Evolutionary conservation across 2,329 filamentous ascomycete species (phyloP).

Genomic region (Trichoderma sp.): DNA sequence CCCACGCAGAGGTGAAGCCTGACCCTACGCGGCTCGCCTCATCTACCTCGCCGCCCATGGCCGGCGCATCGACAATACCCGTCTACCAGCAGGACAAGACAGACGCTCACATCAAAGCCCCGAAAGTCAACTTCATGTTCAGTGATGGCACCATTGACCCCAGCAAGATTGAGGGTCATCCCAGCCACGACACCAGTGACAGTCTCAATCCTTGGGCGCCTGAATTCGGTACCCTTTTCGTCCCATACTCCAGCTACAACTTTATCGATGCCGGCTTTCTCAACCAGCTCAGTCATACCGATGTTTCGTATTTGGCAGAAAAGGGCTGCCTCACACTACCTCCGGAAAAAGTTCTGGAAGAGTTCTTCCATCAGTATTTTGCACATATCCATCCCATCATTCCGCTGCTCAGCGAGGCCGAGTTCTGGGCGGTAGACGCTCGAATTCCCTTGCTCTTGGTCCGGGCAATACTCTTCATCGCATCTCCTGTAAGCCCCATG

Average conservation of each 20-base stretch:
- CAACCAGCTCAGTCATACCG: slow-evolving; percentile 12
- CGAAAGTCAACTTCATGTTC: not conserved
- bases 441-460: slow-evolving; percentile 17
- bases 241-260: slow-evolving; percentile 19
- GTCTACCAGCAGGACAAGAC: not conserved
- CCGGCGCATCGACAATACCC: not conserved
- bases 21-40: not conserved
- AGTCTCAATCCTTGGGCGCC: not conserved
- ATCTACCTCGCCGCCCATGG: not conserved
- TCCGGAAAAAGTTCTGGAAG: not conserved
- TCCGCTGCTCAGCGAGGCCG: slow-evolving; percentile 16
- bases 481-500: slow-evolving; percentile 14
- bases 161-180: not conserved
- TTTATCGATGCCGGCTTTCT: slow-evolving; percentile 20
- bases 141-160: slow-evolving; percentile 1
- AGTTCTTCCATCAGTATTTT: slow-evolving; percentile 24
- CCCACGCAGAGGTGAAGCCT: not conserved
- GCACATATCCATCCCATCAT: slow-evolving; percentile 21
- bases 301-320: slow-evolving; percentile 18
- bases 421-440: slow-evolving; percentile 22
- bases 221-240: not conserved
- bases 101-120: not conserved
- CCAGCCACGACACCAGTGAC: not conserved
- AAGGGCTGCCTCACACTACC: slow-evolving; percentile 17
- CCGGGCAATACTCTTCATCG: slow-evolving; percentile 18